A percentile compares a stretch with the other conserved stretches of the same genome.
phyloP scores from a whole-genome alignment of 2,329 filamentous ascomycete genomes.

The Aspergillus cejpii region DNA sequence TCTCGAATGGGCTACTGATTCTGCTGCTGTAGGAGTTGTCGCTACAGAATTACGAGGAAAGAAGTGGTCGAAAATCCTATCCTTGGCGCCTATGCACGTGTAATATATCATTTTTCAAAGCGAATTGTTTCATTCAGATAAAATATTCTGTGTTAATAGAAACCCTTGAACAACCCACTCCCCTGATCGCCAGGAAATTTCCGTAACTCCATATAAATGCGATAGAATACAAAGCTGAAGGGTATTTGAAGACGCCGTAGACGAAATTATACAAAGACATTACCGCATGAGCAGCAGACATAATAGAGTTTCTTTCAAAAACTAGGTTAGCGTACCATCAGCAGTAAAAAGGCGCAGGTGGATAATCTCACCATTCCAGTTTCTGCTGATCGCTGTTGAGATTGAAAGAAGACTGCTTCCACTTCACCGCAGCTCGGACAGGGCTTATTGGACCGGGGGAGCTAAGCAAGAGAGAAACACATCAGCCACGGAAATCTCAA shows the following conservation, averaged over 20 bases:
- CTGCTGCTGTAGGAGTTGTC: slow-evolving; percentile 60
- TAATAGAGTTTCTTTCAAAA: slow-evolving; percentile 71
- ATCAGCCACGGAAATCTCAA: slow-evolving; percentile 30
- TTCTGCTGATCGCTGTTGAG: slow-evolving; percentile 90
- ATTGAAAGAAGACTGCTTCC: slow-evolving; percentile 98
- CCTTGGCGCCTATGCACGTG: slow-evolving; percentile 78
- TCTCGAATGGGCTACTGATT: slow-evolving; percentile 4
- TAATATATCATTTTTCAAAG: slow-evolving; percentile 42
- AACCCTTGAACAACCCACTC: slow-evolving; percentile 7
- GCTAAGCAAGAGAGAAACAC: slow-evolving; percentile 48
- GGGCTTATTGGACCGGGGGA: slow-evolving; percentile 77
- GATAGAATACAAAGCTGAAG: slow-evolving; percentile 17
- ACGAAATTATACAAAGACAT: slow-evolving; percentile 58
- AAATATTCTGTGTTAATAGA: slow-evolving; percentile 30
- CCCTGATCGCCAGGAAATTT: slow-evolving; percentile 9
- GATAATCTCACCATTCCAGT: slow-evolving; percentile 81
- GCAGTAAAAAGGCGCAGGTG: slow-evolving; percentile 7
- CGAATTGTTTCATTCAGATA: slow-evolving; percentile 21
- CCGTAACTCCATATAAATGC: slow-evolving; percentile 21
- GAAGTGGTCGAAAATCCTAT: slow-evolving; percentile 98
- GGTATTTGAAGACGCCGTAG: slow-evolving; percentile 27
- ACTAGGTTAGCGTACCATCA: slow-evolving; percentile 11
- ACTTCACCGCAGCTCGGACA: slow-evolving; percentile 80
- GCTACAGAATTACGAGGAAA: slow-evolving; percentile 81
- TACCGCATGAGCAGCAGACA: slow-evolving; percentile 88